These are phyloP conservation scores for Tylopilus sp. DNA, from an alignment of 768 basidiomycete genomes.

Conservation along the genomic window DNA sequence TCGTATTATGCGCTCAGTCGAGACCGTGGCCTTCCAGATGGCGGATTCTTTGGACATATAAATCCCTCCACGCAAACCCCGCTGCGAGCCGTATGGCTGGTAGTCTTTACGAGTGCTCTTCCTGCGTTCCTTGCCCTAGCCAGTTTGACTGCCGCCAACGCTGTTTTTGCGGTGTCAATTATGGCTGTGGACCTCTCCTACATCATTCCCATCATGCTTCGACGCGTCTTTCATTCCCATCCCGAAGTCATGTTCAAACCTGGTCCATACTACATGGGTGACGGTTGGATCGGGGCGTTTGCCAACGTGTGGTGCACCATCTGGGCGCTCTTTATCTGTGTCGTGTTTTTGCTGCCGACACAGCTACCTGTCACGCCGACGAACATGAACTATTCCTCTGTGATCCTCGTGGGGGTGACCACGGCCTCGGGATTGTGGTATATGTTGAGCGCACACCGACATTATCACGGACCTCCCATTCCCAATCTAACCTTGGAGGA, in stretches of 20 bases:
- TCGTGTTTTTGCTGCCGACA: slow-evolving; percentile 53
- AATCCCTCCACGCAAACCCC: too few relatives aligned
- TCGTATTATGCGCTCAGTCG: slow-evolving; percentile 59
- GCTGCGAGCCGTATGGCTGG: slow-evolving; percentile 59
- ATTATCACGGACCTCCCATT: slow-evolving; percentile 52
- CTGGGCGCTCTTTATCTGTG: slow-evolving; percentile 41
- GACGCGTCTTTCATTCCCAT: too few relatives aligned
- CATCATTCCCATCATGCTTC: too few relatives aligned
- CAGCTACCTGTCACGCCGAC: too few relatives aligned
- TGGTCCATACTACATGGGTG: slow-evolving; percentile 61
- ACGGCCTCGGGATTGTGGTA: slow-evolving; percentile 46
- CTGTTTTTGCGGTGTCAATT: slow-evolving; percentile 53
- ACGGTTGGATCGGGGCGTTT: too few relatives aligned
- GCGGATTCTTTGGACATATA: too few relatives aligned
- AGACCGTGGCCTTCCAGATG: too few relatives aligned
- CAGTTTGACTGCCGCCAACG: slow-evolving; percentile 48
- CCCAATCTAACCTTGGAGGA: slow-evolving; percentile 40
- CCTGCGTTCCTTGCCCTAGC: slow-evolving; percentile 51
- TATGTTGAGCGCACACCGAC: slow-evolving; percentile 46
- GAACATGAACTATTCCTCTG: slow-evolving; percentile 54
- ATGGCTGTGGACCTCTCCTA: slow-evolving; percentile 50
- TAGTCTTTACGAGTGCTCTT: slow-evolving; percentile 41
- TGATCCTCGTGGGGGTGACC: slow-evolving; percentile 26
- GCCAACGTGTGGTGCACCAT: too few relatives aligned
- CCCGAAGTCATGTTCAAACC: slow-evolving; percentile 56